These are phyloP conservation scores for Alloteropsis semialata DNA, from an alignment of 176 grass and related monocot species.

Conservation along the genomic window DNA sequence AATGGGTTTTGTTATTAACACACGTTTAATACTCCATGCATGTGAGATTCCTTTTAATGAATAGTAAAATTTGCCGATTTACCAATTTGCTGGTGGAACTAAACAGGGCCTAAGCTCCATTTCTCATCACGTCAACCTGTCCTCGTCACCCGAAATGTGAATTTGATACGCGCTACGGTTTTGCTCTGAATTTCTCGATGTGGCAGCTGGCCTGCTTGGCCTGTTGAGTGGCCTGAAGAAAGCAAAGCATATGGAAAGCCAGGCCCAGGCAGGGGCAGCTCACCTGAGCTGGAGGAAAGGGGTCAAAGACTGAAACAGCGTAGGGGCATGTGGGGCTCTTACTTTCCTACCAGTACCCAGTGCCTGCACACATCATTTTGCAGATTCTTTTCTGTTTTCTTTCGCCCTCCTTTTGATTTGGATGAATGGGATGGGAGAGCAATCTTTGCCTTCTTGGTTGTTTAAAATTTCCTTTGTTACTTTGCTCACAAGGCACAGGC, in stretches of 20 bases:
- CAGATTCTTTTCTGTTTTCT: background rate
- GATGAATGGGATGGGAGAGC: background rate
- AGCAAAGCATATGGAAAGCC: background rate
- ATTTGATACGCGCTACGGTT: background rate
- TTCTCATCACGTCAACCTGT: background rate
- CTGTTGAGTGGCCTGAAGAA: constrained; percentile 30
- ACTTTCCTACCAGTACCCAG: constrained; percentile 52
- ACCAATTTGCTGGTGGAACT: no score
- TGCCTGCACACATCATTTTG: constrained; percentile 36
- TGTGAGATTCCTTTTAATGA: no score
- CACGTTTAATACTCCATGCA: no score
- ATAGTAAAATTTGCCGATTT: no score
- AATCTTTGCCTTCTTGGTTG: background rate
- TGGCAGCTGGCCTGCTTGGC: background rate
- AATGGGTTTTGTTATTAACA: no score
- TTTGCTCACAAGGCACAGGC: background rate
- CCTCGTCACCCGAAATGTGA: background rate
- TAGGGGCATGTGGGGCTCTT: constrained; percentile 46
- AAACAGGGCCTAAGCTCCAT: background rate
- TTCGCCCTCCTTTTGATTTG: background rate
- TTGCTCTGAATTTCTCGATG: background rate
- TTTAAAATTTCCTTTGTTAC: background rate
- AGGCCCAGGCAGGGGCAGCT: constrained; percentile 25
- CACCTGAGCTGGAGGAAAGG: constrained; percentile 58
- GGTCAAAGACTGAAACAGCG: constrained; percentile 53